Evolutionary conservation across 2,329 filamentous ascomycete species (phyloP).

Genomic region (Knufia fluminis): DNA sequence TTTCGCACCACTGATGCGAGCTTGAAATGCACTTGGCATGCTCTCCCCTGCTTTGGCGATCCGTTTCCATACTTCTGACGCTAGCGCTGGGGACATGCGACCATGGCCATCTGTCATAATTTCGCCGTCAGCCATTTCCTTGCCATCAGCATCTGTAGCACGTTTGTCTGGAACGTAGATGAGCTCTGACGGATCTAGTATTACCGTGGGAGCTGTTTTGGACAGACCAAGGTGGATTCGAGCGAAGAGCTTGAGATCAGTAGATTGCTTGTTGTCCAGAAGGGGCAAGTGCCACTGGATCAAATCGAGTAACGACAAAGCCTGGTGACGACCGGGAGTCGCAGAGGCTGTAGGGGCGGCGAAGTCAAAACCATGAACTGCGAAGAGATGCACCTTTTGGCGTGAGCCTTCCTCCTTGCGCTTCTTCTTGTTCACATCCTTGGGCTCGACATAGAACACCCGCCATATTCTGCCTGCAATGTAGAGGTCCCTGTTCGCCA

Average conservation of each 20-base stretch:
- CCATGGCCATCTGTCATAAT: conserved; percentile 47
- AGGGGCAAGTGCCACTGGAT: conserved; percentile 38
- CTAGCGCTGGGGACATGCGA: conserved; percentile 44
- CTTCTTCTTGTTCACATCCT: conserved; percentile 26
- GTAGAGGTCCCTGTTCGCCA: conserved; percentile 30
- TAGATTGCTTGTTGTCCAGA: conserved; percentile 29
- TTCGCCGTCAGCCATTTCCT: neutral
- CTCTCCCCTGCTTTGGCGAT: conserved; percentile 31
- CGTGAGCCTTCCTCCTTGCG: conserved; percentile 11
- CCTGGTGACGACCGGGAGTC: conserved; percentile 18
- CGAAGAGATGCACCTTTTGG: conserved; percentile 34
- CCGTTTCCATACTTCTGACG: conserved; percentile 36
- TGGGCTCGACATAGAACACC: conserved; percentile 37
- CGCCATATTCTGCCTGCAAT: conserved; percentile 37
- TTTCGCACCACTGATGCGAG: conserved; percentile 50
- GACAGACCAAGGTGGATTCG: conserved; percentile 36
- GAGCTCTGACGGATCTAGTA: conserved; percentile 31
- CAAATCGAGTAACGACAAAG: conserved; percentile 32
- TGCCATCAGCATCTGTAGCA: conserved; percentile 8
- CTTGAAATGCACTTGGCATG: conserved; percentile 47
- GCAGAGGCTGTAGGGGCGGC: conserved; percentile 2
- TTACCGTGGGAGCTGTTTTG: conserved; percentile 34
- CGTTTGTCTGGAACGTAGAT: conserved; percentile 27
- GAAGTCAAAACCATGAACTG: conserved; percentile 33
- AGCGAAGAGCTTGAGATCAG: conserved; percentile 38